A percentile compares a stretch with the other conserved stretches of the same genome.
These are phyloP conservation scores for Aspergillus versicolor DNA, from an alignment of 2,329 filamentous ascomycete species.

Conservation along the genomic window DNA sequence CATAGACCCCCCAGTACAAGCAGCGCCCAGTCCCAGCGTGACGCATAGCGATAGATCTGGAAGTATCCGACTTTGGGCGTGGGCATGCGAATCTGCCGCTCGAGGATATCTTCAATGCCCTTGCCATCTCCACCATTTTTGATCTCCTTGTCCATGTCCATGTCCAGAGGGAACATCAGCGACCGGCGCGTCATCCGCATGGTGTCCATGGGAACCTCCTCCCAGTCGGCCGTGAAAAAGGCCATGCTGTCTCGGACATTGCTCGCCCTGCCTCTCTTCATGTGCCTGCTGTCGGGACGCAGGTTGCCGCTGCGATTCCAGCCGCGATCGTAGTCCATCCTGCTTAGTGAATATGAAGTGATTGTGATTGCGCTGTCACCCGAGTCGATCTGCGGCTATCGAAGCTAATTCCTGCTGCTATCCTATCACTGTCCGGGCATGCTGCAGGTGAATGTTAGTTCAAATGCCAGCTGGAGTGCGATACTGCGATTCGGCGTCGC, in stretches of 20 bases:
- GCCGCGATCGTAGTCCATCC: too few species aligned
- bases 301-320: neutral
- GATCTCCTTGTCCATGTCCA: conserved; percentile 51
- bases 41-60: conserved; percentile 67
- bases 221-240: neutral
- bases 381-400: too few species aligned
- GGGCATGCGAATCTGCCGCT: conserved; percentile 63
- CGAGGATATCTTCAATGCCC: conserved; percentile 61
- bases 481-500: too few species aligned
- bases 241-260: neutral
- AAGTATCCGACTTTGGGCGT: conserved; percentile 60
- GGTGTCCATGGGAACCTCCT: conserved; percentile 9
- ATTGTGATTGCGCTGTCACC: too few species aligned
- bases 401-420: too few species aligned
- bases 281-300: neutral
- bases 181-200: conserved; percentile 5
- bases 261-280: neutral
- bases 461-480: too few species aligned
- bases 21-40: conserved; percentile 61
- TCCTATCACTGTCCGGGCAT: too few species aligned
- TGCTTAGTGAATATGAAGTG: too few species aligned
- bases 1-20: conserved; percentile 58
- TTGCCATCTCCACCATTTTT: conserved; percentile 22
- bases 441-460: too few species aligned
- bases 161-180: conserved; percentile 37